Percentiles rank a stretch among this genome's conserved stretches.
Evolutionary conservation across 495 filamentous ascomycete species (phyloP).

Genomic region (Oidiodendron maius): DNA sequence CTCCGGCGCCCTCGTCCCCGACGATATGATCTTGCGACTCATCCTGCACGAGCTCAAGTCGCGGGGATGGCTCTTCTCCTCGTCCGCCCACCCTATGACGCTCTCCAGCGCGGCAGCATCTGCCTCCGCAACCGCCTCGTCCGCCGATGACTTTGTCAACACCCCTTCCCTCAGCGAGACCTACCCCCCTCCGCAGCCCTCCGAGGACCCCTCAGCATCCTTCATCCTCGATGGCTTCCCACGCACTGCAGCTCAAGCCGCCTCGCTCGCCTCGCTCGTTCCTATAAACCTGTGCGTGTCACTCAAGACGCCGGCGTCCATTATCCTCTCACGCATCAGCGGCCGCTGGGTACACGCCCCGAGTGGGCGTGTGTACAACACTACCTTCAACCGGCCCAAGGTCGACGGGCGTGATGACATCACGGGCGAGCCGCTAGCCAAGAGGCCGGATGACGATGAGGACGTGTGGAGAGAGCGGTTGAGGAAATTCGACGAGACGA

Average conservation of each 20-base stretch:
- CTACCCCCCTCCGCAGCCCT: constrained; percentile 32
- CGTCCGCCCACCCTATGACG: constrained; percentile 58
- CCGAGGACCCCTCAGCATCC: constrained; percentile 69
- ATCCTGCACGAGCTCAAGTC: constrained; percentile 81
- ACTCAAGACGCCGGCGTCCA: constrained; percentile 57
- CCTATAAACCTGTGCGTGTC: constrained; percentile 88
- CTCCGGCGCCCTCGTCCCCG: constrained; percentile 75
- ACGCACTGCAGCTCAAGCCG: constrained; percentile 75
- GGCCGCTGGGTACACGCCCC: constrained; percentile 92
- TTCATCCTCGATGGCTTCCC: constrained; percentile 98
- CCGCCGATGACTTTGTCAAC: constrained; percentile 13
- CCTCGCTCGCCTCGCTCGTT: constrained; percentile 67
- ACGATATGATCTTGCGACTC: constrained; percentile 84
- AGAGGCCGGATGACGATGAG: constrained; percentile 78
- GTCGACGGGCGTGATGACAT: constrained; percentile 80
- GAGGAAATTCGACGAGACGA: constrained; percentile 79
- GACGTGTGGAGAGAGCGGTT: constrained; percentile 78
- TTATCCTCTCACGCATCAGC: constrained; percentile 83
- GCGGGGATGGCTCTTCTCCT: constrained; percentile 67
- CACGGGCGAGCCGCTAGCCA: constrained; percentile 80
- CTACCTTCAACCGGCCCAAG: constrained; percentile 79
- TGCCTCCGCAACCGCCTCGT: constrained; percentile 26
- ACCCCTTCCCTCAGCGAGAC: constrained; percentile 19
- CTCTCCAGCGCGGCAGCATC: constrained; percentile 46
- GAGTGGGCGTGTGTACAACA: constrained; percentile 90